These are phyloP conservation scores for Pseudocercospora macadamiae DNA, from an alignment of 2,329 filamentous ascomycete species.

Conservation along the genomic window DNA sequence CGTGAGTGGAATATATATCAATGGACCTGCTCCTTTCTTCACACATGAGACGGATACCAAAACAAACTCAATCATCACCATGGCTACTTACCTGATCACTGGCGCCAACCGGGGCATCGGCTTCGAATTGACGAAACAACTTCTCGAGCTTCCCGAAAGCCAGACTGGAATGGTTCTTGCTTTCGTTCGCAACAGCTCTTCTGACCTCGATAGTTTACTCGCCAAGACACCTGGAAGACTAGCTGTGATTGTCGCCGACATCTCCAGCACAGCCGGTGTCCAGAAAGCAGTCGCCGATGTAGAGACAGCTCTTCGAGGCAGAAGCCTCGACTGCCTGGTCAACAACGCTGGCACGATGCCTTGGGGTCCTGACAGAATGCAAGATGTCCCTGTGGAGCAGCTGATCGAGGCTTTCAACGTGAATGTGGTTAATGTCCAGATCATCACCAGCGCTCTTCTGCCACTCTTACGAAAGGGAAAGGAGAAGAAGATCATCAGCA, in stretches of 20 bases:
- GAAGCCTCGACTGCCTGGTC: slow-evolving; percentile 16
- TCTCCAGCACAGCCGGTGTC: slow-evolving; percentile 11
- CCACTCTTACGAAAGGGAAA: slow-evolving; percentile 40
- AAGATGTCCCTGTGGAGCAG: slow-evolving; percentile 5
- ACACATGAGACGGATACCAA: too few relatives aligned
- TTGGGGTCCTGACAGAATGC: slow-evolving; percentile 3
- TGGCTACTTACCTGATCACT: slow-evolving; percentile 53
- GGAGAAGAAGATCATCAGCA: slow-evolving; percentile 50
- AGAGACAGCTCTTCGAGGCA: neutral
- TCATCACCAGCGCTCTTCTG: slow-evolving; percentile 45
- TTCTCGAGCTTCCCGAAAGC: slow-evolving; percentile 42
- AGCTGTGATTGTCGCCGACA: neutral
- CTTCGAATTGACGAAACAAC: slow-evolving; percentile 58
- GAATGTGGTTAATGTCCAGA: slow-evolving; percentile 46
- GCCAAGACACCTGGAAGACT: slow-evolving; percentile 6
- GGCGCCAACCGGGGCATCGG: slow-evolving; percentile 62
- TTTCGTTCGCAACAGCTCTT: slow-evolving; percentile 6
- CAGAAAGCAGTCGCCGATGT: slow-evolving; percentile 7
- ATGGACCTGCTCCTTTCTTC: too few relatives aligned
- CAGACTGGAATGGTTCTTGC: slow-evolving; percentile 38
- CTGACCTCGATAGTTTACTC: slow-evolving; percentile 9
- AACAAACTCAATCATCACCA: too few relatives aligned
- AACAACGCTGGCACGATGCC: slow-evolving; percentile 17
- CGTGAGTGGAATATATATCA: too few relatives aligned
- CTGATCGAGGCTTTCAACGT: slow-evolving; percentile 21